A percentile compares a stretch with the other conserved stretches of the same genome.
Evolutionary conservation across 176 grass and related monocot species (phyloP).

Genomic region (Ensete ventricosum): DNA sequence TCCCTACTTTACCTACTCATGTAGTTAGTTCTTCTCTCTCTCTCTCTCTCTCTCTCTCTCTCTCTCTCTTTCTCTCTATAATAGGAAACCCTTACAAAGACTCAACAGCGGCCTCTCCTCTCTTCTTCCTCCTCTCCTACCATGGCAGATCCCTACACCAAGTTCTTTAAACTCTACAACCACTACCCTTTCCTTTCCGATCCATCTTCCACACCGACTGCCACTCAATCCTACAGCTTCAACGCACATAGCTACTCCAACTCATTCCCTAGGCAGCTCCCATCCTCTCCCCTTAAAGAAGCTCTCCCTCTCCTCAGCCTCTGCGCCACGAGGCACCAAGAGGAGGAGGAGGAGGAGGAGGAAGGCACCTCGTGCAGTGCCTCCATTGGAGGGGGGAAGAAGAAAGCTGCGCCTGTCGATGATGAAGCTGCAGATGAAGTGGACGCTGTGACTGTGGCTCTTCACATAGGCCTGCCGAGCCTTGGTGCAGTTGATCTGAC

Average conservation of each 20-base stretch:
- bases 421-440: constrained; percentile 56
- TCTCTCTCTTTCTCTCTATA: background rate
- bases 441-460: constrained; percentile 58
- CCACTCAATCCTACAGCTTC: background rate
- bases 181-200: background rate
- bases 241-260: background rate
- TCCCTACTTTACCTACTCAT: background rate
- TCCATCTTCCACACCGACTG: background rate
- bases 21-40: too few species aligned
- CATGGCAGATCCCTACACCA: constrained; percentile 4
- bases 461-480: constrained; percentile 65
- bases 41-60: background rate
- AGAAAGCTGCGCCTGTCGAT: constrained; percentile 29
- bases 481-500: constrained; percentile 53
- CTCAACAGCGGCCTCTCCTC: background rate
- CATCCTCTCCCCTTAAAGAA: background rate
- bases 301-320: constrained; percentile 4
- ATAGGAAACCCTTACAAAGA: background rate
- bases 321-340: background rate
- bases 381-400: constrained; percentile 23
- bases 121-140: constrained; percentile 24
- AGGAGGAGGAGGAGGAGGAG: background rate
- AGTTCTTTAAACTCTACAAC: background rate
- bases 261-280: background rate
- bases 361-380: background rate